A percentile compares a stretch with the other conserved stretches of the same genome.
phyloP scores from a whole-genome alignment of 2,329 filamentous ascomycete species.

The Boeremia lycopersici region DNA sequence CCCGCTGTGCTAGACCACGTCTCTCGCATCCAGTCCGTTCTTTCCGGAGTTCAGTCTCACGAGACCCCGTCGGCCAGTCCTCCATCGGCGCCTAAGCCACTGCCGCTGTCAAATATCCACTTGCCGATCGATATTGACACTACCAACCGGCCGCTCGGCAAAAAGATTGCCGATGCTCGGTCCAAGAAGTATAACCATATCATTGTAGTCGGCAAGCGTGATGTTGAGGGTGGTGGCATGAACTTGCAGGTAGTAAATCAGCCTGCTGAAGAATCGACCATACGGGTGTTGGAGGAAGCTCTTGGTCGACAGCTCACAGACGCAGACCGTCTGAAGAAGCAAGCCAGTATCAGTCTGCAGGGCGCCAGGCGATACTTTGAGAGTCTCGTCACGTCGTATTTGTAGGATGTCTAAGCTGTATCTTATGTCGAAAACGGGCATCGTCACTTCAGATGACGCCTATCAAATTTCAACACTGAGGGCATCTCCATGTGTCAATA shows the following conservation, averaged over 20 bases:
- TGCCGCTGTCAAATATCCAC: slow-evolving; percentile 61
- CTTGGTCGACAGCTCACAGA: slow-evolving; percentile 21
- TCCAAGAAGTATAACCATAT: slow-evolving; percentile 74
- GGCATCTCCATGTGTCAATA: not conserved
- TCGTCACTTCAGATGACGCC: not conserved
- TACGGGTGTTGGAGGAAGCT: slow-evolving; percentile 43
- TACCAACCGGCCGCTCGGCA: slow-evolving; percentile 65
- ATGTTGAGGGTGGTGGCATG: slow-evolving; percentile 34
- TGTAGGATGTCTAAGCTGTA: slow-evolving; percentile 23
- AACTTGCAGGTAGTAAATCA: slow-evolving; percentile 46
- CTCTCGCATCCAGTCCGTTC: slow-evolving; percentile 46
- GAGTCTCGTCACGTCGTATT: slow-evolving; percentile 31
- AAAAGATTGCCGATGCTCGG: slow-evolving; percentile 76
- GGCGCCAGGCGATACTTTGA: slow-evolving; percentile 41
- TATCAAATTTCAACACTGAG: not conserved
- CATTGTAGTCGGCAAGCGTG: slow-evolving; percentile 67
- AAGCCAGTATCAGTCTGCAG: slow-evolving; percentile 21
- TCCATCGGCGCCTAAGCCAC: slow-evolving; percentile 40
- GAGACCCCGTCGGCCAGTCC: slow-evolving; percentile 16
- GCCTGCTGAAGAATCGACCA: slow-evolving; percentile 38
- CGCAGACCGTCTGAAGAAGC: slow-evolving; percentile 23
- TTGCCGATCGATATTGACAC: slow-evolving; percentile 74
- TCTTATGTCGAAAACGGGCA: too few relatives aligned
- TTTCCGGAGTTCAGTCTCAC: slow-evolving; percentile 34
- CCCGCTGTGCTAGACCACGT: slow-evolving; percentile 58